These are phyloP conservation scores for Penicillium decumbens DNA, from an alignment of 2,329 filamentous ascomycete genomes.

Conservation along the genomic window DNA sequence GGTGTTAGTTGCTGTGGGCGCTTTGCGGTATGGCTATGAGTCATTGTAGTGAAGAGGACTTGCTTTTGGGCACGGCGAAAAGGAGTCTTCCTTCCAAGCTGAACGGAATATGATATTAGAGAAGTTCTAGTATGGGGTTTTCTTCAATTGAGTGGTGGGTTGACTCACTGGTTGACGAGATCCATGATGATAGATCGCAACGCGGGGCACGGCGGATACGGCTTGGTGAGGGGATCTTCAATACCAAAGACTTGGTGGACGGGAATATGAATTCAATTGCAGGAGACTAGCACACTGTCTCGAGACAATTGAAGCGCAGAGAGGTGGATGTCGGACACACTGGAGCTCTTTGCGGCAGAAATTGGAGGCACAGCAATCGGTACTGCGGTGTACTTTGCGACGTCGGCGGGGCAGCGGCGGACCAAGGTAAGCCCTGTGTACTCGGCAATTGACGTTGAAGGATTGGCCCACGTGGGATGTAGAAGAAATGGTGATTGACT, in stretches of 20 bases:
- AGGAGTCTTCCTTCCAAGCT: constrained; percentile 89
- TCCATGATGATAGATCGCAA: constrained; percentile 47
- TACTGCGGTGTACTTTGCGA: constrained; percentile 1
- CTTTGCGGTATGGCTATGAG: constrained; percentile 14
- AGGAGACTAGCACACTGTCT: constrained; percentile 1
- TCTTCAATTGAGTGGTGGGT: constrained; percentile 13
- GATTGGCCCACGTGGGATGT: constrained; percentile 5
- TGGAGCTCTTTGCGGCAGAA: constrained; percentile 21
- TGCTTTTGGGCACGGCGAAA: constrained; percentile 98
- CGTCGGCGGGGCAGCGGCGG: constrained; percentile 6
- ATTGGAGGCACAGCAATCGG: constrained; percentile 23
- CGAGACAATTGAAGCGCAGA: constrained; percentile 7
- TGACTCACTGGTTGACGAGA: constrained; percentile 58
- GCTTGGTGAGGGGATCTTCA: neutral
- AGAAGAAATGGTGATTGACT: neutral
- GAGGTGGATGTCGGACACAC: constrained; percentile 7
- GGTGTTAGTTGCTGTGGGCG: constrained; percentile 15
- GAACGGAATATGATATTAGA: constrained; percentile 28
- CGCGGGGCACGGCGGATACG: constrained; percentile 9
- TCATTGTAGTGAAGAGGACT: constrained; percentile 41
- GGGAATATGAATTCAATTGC: constrained; percentile 9
- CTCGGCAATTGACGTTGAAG: neutral
- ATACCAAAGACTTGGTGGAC: neutral
- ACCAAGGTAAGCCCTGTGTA: neutral
- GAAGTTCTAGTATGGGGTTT: neutral